Evolutionary conservation across 2,329 filamentous ascomycete genomes (phyloP), one percentile per base, ranked within the genome.

Genomic region (Trichoderma lentiforme): DNA sequence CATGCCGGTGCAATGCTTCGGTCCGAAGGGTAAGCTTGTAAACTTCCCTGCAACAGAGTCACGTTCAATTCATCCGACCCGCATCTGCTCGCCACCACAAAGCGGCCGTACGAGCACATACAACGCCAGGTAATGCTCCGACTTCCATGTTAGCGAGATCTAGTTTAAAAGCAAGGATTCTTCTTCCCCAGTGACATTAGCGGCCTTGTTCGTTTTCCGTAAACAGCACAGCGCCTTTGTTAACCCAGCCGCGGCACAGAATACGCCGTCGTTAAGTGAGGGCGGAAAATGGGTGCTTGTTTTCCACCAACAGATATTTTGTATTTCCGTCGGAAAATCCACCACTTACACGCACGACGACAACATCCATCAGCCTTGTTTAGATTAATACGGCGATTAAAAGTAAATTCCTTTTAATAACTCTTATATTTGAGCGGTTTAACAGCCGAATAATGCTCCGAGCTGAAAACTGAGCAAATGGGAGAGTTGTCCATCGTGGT

Each of bases 241-340:
- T 32, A 58, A 47, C n/a, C 8, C 8, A 30, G 26, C 32, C 53
- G 32, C 30, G 34, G 53, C 56, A 51, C 26, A 24, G 30, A 32
- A 18, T 4, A 43, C 9, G 15, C 65, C 7, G 24, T 18, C 18
- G 11, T 24, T 2, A n/a, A 21, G 3, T 18, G 11, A 11, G 6
- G 30, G 26, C 56, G 56, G 36, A 60, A 69, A 69, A 34, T 28
- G 6, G 34, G 3, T 14, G 47, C 28, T 6, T 6, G 34, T 32
- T 47, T 69, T 69, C 66, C 66, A 26, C 56, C 56, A 69, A 61
- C 66, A 28, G 4, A n/a, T 21, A 9, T 14, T 32, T 30, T 43
- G 53, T 43, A 61, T 69, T 61, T 69, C 66, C 66, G 66, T 51
- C 66, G 66, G 66, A 69, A 61, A 69, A 69, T n/a, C 4, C 39